Percentiles rank a stretch among this genome's conserved stretches.
Evolutionary conservation across 441 rosid species (phyloP).

Genomic region (Cnidoscolus chayamansa): DNA sequence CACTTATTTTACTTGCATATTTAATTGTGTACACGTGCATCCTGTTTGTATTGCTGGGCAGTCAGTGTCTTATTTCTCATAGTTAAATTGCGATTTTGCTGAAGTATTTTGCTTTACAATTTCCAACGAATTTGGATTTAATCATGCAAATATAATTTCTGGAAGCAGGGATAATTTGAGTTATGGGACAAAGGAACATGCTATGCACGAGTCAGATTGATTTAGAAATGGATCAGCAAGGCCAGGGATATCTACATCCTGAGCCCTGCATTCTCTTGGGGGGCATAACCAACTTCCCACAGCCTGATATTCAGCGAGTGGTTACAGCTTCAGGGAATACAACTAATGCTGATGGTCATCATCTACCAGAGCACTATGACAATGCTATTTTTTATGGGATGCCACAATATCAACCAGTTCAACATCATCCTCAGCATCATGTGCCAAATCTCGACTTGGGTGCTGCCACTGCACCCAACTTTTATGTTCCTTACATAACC

Average conservation of each 20-base stretch:
- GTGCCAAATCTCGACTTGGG: conserved; percentile 47
- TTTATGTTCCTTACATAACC: conserved; percentile 41
- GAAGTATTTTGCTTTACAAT: conserved; percentile 5
- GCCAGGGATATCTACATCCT: conserved; percentile 39
- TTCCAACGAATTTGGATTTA: conserved; percentile 11
- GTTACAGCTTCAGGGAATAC: conserved; percentile 40
- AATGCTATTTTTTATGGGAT: conserved; percentile 41
- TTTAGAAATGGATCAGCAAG: conserved; percentile 51
- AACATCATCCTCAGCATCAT: conserved; percentile 37
- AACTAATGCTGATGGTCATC: conserved; percentile 39
- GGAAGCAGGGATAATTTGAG: conserved; percentile 33
- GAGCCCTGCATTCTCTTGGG: conserved; percentile 52
- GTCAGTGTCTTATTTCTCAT: not conserved
- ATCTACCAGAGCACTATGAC: conserved; percentile 46
- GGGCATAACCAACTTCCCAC: conserved; percentile 41
- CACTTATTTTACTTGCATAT: not conserved
- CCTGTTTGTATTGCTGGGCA: not conserved
- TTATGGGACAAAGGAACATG: conserved; percentile 59
- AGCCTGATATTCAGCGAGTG: conserved; percentile 44
- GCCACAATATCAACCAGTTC: conserved; percentile 52
- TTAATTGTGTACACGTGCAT: not conserved
- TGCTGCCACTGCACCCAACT: conserved; percentile 44
- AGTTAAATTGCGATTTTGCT: not conserved
- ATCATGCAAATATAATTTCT: conserved; percentile 17
- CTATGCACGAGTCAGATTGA: conserved; percentile 42